Evolutionary conservation across 164 flowering plant genomes (phyloP), one percentile per base, ranked within the genome.

Genomic region (Liriodendron chinense): DNA sequence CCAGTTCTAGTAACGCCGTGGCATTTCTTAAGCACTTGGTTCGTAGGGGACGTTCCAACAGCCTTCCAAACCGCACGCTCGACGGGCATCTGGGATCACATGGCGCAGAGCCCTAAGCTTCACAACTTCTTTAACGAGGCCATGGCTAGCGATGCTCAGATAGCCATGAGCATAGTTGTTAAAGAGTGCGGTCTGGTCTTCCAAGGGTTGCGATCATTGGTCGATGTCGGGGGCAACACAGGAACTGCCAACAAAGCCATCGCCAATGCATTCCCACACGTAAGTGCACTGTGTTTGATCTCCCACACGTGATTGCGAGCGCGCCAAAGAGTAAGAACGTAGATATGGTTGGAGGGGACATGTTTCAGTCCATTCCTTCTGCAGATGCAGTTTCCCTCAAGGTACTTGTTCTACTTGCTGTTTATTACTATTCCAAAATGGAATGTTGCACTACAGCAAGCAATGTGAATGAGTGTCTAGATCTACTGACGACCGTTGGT

Each of bases 61-160:
- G 72, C 85, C 22, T 86, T 85, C 70, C 68, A 78, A 21, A 72
- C 74, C 1, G 78, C 72, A 0, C 76, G 83, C 69, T 10, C 12
- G 7, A 47, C 0, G 28, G 18, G 47, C 28, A 21, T 85, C 21
- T 82, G 80, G 76, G 73, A 84, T 0, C 16, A 18, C 21, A 28
- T 64, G 6, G 77, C 26, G 10, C 66, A 69, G 10, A 1, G 14
- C 65, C 49, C 80, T 0, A 71, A 70, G 16, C 22, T 78, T 5
- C 79, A 69, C 25, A 53, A 48, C 8, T 0, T 69, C 0, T 85
- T 89, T 67, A 78, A 84, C 68, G 79, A 83, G 64, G 86, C 79
- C 24, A 86, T 88, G 89, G 84, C 84, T 0, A 76, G 84, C 68
- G 91, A 88, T 71, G 43, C 85, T 3, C 69, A 66, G 25, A 23